Percentiles rank a stretch among this genome's conserved stretches.
These are phyloP conservation scores for Senna tora DNA, from an alignment of 306 rosid genomes.

Conservation along the genomic window DNA sequence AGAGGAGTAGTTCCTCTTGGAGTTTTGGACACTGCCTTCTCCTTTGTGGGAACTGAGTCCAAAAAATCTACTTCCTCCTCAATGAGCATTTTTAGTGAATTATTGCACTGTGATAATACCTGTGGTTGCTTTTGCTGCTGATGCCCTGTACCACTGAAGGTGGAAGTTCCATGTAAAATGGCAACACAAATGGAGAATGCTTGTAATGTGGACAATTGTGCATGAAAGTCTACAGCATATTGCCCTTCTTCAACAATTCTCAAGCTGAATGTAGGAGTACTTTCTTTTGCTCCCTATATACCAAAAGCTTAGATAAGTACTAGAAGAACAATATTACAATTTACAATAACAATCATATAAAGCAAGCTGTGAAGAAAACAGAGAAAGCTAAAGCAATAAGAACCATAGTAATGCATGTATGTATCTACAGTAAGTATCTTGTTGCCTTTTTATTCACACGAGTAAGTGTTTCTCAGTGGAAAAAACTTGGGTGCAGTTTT, in stretches of 20 bases:
- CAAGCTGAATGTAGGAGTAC: slow-evolving; percentile 74
- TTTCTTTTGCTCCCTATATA: slow-evolving; percentile 75
- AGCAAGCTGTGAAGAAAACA: neutral
- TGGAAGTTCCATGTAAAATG: slow-evolving; percentile 71
- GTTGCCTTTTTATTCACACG: neutral
- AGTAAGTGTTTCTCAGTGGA: neutral
- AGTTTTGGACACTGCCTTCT: slow-evolving; percentile 52
- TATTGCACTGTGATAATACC: slow-evolving; percentile 48
- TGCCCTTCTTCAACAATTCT: slow-evolving; percentile 67
- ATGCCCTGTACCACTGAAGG: slow-evolving; percentile 35
- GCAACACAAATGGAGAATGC: slow-evolving; percentile 94
- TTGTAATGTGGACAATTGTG: slow-evolving; percentile 81
- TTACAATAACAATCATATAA: slow-evolving; percentile 26
- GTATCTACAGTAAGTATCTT: neutral
- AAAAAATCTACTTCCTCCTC: slow-evolving; percentile 72
- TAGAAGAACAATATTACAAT: too few species aligned
- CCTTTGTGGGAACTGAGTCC: slow-evolving; percentile 57
- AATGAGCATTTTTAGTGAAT: slow-evolving; percentile 70
- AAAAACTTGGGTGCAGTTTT: too few species aligned
- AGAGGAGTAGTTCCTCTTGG: slow-evolving; percentile 60
- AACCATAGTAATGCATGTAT: neutral
- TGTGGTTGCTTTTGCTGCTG: slow-evolving; percentile 48
- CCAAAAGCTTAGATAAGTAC: slow-evolving; percentile 22
- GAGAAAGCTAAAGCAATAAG: neutral
- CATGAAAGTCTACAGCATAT: slow-evolving; percentile 85